Evolutionary conservation across 345 rosid species (phyloP).

Genomic region (Gossypium raimondii): DNA sequence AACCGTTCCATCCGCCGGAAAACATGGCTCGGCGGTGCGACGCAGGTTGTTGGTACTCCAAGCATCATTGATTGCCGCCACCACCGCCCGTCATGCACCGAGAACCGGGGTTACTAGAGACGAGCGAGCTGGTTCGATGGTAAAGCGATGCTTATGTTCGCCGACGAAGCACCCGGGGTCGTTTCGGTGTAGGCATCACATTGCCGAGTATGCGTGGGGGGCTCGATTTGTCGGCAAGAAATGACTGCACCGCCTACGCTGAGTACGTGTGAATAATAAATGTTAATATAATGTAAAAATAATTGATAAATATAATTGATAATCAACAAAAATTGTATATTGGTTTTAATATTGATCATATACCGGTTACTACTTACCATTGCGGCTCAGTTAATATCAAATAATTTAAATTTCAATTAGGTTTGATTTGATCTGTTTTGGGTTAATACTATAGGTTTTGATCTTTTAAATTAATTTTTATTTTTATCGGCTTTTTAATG

Average conservation of each 20-base stretch:
- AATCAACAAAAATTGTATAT: too few species aligned
- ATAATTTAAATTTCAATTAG: too few species aligned
- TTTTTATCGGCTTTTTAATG: too few species aligned
- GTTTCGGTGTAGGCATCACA: constrained; percentile 74
- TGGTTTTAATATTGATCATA: too few species aligned
- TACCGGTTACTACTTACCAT: too few species aligned
- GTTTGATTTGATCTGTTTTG: too few species aligned
- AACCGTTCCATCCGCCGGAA: constrained; percentile 7
- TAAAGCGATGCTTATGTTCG: constrained; percentile 54
- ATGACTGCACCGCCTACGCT: background rate
- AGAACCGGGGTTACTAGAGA: constrained; percentile 19
- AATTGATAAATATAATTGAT: too few species aligned
- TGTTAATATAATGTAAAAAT: too few species aligned
- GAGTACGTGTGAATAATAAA: too few species aligned
- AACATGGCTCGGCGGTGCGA: constrained; percentile 1
- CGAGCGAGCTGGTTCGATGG: constrained; percentile 18
- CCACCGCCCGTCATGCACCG: background rate
- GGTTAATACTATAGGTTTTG: too few species aligned
- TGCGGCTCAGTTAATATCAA: too few species aligned
- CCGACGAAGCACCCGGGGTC: constrained; percentile 78
- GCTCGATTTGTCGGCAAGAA: background rate
- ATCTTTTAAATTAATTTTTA: too few species aligned
- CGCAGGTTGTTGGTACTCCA: constrained; percentile 17
- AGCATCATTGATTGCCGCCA: background rate
- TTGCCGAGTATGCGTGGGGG: constrained; percentile 47